Evolutionary conservation across 208 protist species (phyloP), one percentile per base, ranked within the genome.

Genomic region (Angomonas deanei): DNA sequence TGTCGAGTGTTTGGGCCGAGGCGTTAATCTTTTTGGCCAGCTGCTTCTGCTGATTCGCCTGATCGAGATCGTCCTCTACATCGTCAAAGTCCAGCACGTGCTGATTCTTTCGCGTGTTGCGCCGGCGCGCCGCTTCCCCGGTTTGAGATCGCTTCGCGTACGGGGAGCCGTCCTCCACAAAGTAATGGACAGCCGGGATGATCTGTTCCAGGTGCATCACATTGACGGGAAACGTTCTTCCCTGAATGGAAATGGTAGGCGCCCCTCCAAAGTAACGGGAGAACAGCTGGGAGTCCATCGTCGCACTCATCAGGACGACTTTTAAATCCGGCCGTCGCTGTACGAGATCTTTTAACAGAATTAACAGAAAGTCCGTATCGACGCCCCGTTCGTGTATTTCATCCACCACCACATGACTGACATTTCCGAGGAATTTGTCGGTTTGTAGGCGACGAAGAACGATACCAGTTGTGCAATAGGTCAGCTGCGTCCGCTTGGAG

Each of bases 341-440:
- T 56, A 97, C 70, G 23, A 97, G 68, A 39, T 98, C 90, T 21
- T 83, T 79, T 34, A 98, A 70, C 4, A 98, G 74, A 34, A 97
- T 94, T 15, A 98, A 80, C 27, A 98, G 72, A 65, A 98, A 96
- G 82, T 98, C 96, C 15, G 83, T 97, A 66, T 98, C 88, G 3
- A 99, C 93, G 15, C 97, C 98, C 38, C 96, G 85, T 80, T 98
- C 96, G 74, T 98, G 96, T 42, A 97, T 96, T 60, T 98, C 96
- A 72, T 98, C 96, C 42, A 98, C 91, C 23, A 98, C 82, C 23
- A 98, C 82, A 72, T 97, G 93, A 52, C 85, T 96, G 10, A 97
- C 89, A 42, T 73, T 67, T 23, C 79, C 78, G 23, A 98, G 72
- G 54, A 86, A 90, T 54, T 90, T 88, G 68, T 97, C 86, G 3